These are phyloP conservation scores for Boletus semigastroideus DNA, from an alignment of 1,284 basidiomycete species.

Conservation along the genomic window DNA sequence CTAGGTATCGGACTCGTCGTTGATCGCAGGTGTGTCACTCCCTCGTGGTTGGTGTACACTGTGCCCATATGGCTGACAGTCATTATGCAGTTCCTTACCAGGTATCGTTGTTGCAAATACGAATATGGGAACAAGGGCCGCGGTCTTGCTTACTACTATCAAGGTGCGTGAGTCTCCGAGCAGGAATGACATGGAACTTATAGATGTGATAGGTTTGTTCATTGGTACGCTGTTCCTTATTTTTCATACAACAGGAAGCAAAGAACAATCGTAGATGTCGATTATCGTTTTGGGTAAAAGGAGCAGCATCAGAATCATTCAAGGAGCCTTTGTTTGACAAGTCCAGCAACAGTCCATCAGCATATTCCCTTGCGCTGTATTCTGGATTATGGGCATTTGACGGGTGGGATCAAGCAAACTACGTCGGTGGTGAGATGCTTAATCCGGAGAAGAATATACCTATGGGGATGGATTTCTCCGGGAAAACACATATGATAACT, in stretches of 20 bases:
- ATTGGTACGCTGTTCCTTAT: slow-evolving; percentile 41
- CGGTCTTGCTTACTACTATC: slow-evolving; percentile 83
- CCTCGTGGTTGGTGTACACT: neutral
- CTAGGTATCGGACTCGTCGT: slow-evolving; percentile 87
- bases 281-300: slow-evolving; percentile 73
- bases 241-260: neutral
- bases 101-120: slow-evolving; percentile 89
- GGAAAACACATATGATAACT: neutral
- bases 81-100: slow-evolving; percentile 69
- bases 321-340: slow-evolving; percentile 68
- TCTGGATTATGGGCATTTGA: slow-evolving; percentile 96
- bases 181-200: slow-evolving; percentile 8
- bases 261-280: slow-evolving; percentile 46
- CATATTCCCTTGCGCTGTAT: slow-evolving; percentile 92
- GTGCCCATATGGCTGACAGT: slow-evolving; percentile 1
- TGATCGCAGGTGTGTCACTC: slow-evolving; percentile 57
- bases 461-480: slow-evolving; percentile 53
- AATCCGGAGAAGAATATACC: slow-evolving; percentile 87
- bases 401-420: slow-evolving; percentile 91
- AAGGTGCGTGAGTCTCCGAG: slow-evolving; percentile 55
- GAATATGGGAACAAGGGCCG: slow-evolving; percentile 77
- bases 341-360: slow-evolving; percentile 75
- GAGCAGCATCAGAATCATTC: slow-evolving; percentile 65
- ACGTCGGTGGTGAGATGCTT: slow-evolving; percentile 90
- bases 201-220: slow-evolving; percentile 47